Evolutionary conservation across 129 eudicot genomes (phyloP).

Genomic region (Tanacetum coccineum): DNA sequence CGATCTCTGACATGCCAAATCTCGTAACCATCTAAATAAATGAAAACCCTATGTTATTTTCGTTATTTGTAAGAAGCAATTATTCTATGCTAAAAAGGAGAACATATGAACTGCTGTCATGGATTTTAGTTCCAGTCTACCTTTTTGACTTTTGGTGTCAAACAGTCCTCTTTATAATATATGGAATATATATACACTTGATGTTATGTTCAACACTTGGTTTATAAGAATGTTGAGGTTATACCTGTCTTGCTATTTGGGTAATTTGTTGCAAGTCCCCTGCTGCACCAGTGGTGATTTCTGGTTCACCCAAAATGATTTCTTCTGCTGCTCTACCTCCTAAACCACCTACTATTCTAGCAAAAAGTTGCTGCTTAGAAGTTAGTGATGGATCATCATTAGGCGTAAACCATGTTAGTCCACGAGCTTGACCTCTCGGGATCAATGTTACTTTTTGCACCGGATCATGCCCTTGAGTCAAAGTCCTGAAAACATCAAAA

Average conservation of each 20-base stretch:
- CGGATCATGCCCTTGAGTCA: conserved; percentile 63
- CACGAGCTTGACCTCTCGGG: conserved; percentile 75
- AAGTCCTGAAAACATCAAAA: conserved; percentile 37
- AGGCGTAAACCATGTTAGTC: conserved; percentile 71
- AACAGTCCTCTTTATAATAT: background rate
- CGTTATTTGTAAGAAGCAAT: background rate
- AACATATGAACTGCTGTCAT: background rate
- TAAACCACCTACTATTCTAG: conserved; percentile 66
- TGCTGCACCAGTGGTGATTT: conserved; percentile 79
- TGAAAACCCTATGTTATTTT: background rate
- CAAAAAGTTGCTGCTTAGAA: conserved; percentile 61
- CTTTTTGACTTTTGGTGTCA: background rate
- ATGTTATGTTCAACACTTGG: no score
- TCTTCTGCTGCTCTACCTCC: conserved; percentile 84
- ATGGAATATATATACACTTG: background rate
- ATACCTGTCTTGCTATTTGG: conserved; percentile 55
- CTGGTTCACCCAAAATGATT: conserved; percentile 66
- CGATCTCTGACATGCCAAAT: conserved; percentile 89
- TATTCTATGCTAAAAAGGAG: background rate
- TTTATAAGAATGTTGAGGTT: background rate
- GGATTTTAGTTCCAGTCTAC: background rate
- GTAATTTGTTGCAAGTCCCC: conserved; percentile 72
- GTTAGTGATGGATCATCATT: conserved; percentile 52
- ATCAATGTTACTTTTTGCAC: conserved; percentile 78
- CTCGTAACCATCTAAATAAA: conserved; percentile 62